Conservation (phyloP, 2,329 filamentous ascomycete genomes). For the Ophiobolus disseminans region DNA sequence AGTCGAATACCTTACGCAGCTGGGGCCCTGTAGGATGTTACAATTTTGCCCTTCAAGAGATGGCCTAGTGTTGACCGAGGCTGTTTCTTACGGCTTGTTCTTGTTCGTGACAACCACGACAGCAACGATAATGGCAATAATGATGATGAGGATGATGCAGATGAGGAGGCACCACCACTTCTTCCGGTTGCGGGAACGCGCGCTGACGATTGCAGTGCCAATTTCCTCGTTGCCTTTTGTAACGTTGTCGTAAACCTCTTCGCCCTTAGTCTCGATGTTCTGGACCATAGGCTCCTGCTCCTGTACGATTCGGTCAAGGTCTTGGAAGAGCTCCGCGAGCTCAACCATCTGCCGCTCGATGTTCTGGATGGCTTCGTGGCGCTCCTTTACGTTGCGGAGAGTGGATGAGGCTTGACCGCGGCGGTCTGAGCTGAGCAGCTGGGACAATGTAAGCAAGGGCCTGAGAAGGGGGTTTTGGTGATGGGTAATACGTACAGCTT, state of each 20-base stretch:
- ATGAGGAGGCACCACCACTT: constrained; percentile 96
- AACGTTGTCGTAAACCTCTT: constrained; percentile 84
- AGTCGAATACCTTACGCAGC: too few species aligned
- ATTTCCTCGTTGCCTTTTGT: constrained; percentile 86
- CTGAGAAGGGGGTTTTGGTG: too few species aligned
- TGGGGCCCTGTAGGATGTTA: constrained; percentile 34
- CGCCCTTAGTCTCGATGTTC: constrained; percentile 84
- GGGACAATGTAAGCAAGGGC: constrained; percentile 21
- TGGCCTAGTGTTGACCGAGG: constrained; percentile 32
- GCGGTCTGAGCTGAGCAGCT: constrained; percentile 80
- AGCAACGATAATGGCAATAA: constrained; percentile 50
- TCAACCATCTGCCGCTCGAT: constrained; percentile 91
- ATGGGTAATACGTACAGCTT: constrained; percentile 63
- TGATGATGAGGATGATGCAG: constrained; percentile 49
- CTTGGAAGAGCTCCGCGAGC: constrained; percentile 84
- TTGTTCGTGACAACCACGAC: constrained; percentile 39
- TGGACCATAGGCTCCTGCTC: constrained; percentile 83
- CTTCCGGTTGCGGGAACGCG: constrained; percentile 74
- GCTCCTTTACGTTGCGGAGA: constrained; percentile 78
- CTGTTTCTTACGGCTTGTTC: neutral
- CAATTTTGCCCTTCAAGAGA: constrained; percentile 16
- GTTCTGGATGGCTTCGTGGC: constrained; percentile 87
- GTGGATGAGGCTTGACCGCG: constrained; percentile 82
- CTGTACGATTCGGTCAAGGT: constrained; percentile 84
- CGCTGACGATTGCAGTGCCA: constrained; percentile 79